phyloP scores from a whole-genome alignment of 2,329 filamentous ascomycete genomes.

The Ophiosphaerella narmari region DNA sequence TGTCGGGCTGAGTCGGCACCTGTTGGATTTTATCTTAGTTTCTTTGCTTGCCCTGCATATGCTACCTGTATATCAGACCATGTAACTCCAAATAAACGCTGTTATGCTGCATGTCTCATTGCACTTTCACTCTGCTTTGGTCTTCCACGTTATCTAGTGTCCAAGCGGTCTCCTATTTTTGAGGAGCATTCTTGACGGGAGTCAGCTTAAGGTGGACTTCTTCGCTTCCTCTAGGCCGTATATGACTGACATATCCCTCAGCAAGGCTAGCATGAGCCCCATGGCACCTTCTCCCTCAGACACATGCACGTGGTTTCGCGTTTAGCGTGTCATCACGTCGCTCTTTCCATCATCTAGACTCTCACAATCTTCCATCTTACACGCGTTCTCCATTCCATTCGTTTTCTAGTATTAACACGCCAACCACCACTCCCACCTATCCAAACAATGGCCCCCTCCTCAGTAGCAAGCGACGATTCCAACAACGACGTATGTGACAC shows the following conservation, averaged over 20 bases:
- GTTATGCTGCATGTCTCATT: no score
- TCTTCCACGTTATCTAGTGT: no score
- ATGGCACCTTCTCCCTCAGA: constrained; percentile 19
- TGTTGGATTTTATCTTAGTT: constrained; percentile 13
- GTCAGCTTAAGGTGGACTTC: no score
- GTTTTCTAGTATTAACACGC: constrained; percentile 5
- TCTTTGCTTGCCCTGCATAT: constrained; percentile 20
- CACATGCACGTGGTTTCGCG: constrained; percentile 19
- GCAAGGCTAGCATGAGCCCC: not conserved
- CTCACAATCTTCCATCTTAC: not conserved
- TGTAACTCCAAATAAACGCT: not conserved
- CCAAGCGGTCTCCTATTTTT: no score
- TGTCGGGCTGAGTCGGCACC: constrained; percentile 34
- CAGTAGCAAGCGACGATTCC: constrained; percentile 58
- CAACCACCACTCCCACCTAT: constrained; percentile 1
- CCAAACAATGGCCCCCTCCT: constrained; percentile 49
- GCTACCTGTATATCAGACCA: constrained; percentile 21
- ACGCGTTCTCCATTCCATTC: not conserved
- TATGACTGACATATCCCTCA: no score
- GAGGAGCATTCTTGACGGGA: no score
- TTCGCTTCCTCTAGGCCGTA: no score
- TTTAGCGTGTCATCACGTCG: constrained; percentile 15
- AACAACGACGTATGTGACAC: constrained; percentile 51
- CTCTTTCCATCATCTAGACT: constrained; percentile 9
- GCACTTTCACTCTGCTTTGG: no score